phyloP scores from a whole-genome alignment of 768 basidiomycete species.

The Mycena filopes region DNA sequence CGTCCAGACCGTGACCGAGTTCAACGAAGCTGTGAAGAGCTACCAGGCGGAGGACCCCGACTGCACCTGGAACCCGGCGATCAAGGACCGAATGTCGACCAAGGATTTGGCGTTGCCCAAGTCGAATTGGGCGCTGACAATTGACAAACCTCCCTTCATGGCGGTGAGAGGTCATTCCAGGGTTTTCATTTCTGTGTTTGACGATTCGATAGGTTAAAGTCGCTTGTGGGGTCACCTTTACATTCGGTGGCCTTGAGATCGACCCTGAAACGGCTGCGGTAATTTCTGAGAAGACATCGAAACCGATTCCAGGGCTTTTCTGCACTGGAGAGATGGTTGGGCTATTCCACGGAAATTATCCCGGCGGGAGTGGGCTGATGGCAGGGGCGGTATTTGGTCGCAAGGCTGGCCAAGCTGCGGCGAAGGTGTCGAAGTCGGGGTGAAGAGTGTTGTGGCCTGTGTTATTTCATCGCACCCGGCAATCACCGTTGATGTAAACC shows the following conservation, averaged over 20 bases:
- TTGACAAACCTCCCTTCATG: conserved; percentile 65
- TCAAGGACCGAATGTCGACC: conserved; percentile 72
- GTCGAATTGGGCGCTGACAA: conserved; percentile 74
- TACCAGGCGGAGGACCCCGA: conserved; percentile 48
- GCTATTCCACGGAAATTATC: conserved; percentile 73
- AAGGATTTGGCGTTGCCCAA: conserved; percentile 58
- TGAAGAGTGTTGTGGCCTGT: no score
- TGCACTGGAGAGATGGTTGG: conserved; percentile 77
- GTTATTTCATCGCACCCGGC: no score
- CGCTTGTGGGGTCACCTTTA: conserved; percentile 77
- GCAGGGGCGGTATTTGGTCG: conserved; percentile 75
- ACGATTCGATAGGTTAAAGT: conserved; percentile 55
- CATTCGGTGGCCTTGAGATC: conserved; percentile 74
- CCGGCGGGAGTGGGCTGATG: conserved; percentile 74
- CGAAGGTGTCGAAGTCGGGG: not conserved
- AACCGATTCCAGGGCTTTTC: conserved; percentile 64
- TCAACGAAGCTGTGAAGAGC: conserved; percentile 59
- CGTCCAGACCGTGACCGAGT: conserved; percentile 57
- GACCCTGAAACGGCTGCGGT: conserved; percentile 66
- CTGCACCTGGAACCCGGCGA: conserved; percentile 66
- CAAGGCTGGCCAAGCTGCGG: conserved; percentile 28
- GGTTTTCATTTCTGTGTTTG: not conserved
- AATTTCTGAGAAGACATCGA: conserved; percentile 51
- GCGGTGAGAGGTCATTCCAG: conserved; percentile 45
- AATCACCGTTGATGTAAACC: no score